Conservation (phyloP, 495 filamentous ascomycete species). For the Aspergillus cavernicola region DNA sequence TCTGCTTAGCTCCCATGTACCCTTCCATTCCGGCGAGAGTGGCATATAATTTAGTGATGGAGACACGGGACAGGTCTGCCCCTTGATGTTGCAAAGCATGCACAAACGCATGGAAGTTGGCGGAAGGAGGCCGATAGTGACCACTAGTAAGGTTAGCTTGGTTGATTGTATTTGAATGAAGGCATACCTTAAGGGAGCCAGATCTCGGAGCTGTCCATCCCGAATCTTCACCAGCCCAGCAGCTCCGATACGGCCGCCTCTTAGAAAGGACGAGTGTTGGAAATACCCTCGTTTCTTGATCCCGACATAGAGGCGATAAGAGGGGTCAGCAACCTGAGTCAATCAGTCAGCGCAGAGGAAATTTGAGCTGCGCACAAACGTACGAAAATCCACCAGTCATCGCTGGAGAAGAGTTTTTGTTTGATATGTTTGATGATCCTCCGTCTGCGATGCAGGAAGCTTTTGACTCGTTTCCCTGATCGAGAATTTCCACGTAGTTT, state of each 20-base stretch:
- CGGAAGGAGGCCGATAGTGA: slow-evolving; percentile 78
- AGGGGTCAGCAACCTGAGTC: slow-evolving; percentile 60
- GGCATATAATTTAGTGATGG: slow-evolving; percentile 75
- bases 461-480: slow-evolving; percentile 44
- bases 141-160: slow-evolving; percentile 51
- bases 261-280: slow-evolving; percentile 85
- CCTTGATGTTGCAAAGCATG: slow-evolving; percentile 65
- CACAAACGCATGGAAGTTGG: slow-evolving; percentile 79
- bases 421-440: slow-evolving; percentile 69
- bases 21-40: slow-evolving; percentile 78
- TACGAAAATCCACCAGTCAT: slow-evolving; percentile 88
- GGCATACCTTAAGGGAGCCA: slow-evolving; percentile 40
- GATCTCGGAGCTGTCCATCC: slow-evolving; percentile 63
- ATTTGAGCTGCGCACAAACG: slow-evolving; percentile 9
- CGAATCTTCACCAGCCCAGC: slow-evolving; percentile 84
- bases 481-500: too few species aligned
- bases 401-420: slow-evolving; percentile 65
- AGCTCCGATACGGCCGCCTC: slow-evolving; percentile 74
- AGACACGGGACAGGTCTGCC: slow-evolving; percentile 74
- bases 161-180: slow-evolving; percentile 23
- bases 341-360: neutral
- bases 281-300: slow-evolving; percentile 88
- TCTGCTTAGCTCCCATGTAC: slow-evolving; percentile 60
- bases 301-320: slow-evolving; percentile 81
- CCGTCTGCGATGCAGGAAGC: slow-evolving; percentile 59